Base-by-base conservation (phyloP, 768 basidiomycete genomes). In the Nevesoporus exiguus region DNA sequence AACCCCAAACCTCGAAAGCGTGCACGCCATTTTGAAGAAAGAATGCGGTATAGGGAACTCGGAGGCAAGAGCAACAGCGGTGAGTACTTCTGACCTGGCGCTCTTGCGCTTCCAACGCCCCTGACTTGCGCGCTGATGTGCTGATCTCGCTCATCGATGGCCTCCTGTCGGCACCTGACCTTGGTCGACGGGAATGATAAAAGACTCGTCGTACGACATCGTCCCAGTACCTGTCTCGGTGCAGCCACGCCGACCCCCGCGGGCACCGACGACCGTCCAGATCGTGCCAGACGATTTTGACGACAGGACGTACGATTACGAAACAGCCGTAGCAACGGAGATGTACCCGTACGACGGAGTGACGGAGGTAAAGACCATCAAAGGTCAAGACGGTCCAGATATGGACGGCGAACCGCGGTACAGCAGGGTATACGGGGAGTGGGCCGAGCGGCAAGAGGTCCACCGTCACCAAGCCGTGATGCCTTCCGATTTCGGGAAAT, bases 131-230 rank as follows among this genome's bases (percentile, higher is more conserved):
- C 24, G 24, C 54, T 59, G 55, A 66, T 59, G 33, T 48, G 8
- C 21, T 42, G 43, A 56, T 66, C 58, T 47, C 49, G 15, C 46
- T 11, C 48, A 48, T 62, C 60, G 45, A 67, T 60, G 48, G 24
- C 10, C 22, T n/a, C n/a, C n/a, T n/a, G n/a, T n/a, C 36, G 17
- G 36, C 3, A 43, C 44, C n/a, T n/a, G 24, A 15, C 5, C 22
- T 30, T 13, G n/a, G 8, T 47, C 17, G 22, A 56, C 19, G 58
- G 39, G 34, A 43, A 49, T 27, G n/a, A n/a, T n/a, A n/a, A 41
- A 61, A 71, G 68, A 70, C 47, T 70, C 68, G 27, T 71, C 70
- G 30, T 67, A 69, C 37, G 69, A 70, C 39, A 66, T 70, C 34
- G 64, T 71, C 29, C 54, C n/a, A n/a, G n/a, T n/a, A n/a, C n/a